A percentile compares a stretch with the other conserved stretches of the same genome.
Conservation (phyloP, 2,329 filamentous ascomycete genomes). For the Thielaviopsis populi region DNA sequence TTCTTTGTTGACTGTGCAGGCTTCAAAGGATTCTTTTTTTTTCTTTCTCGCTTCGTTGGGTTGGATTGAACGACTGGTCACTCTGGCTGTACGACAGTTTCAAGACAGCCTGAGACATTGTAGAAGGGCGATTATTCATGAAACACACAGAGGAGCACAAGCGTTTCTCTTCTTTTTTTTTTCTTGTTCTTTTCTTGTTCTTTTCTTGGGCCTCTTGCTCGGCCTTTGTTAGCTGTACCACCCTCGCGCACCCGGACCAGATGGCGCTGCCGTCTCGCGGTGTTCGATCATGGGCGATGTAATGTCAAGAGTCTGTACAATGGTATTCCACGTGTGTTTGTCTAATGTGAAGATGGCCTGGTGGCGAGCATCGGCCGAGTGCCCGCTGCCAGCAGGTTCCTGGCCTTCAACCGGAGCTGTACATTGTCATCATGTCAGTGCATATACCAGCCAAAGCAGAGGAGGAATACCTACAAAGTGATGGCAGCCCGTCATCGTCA, state of each 20-base stretch:
- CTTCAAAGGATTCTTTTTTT: too few species aligned
- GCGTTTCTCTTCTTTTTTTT: not conserved
- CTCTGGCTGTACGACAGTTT: too few species aligned
- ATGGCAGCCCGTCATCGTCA: conserved; percentile 61
- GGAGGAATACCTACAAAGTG: conserved; percentile 48
- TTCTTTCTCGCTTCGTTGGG: too few species aligned
- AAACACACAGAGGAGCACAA: too few species aligned
- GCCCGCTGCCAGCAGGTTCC: conserved; percentile 31
- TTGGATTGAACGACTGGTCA: too few species aligned
- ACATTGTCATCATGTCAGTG: not conserved
- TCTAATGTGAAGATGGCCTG: conserved; percentile 85
- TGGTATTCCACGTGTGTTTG: conserved; percentile 64
- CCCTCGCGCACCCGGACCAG: conserved; percentile 40
- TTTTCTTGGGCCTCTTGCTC: not conserved
- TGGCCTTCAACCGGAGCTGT: conserved; percentile 30
- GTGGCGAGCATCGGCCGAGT: conserved; percentile 43
- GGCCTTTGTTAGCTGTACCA: conserved; percentile 44
- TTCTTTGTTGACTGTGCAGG: too few species aligned
- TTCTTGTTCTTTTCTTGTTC: not conserved
- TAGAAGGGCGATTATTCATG: too few species aligned
- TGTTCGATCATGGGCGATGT: conserved; percentile 73
- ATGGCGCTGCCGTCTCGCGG: conserved; percentile 42
- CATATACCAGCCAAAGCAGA: not conserved
- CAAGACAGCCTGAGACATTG: too few species aligned
- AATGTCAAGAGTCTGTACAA: conserved; percentile 64